Conservation (phyloP, 2,329 filamentous ascomycete species). For the Aspergillus glaucus region DNA sequence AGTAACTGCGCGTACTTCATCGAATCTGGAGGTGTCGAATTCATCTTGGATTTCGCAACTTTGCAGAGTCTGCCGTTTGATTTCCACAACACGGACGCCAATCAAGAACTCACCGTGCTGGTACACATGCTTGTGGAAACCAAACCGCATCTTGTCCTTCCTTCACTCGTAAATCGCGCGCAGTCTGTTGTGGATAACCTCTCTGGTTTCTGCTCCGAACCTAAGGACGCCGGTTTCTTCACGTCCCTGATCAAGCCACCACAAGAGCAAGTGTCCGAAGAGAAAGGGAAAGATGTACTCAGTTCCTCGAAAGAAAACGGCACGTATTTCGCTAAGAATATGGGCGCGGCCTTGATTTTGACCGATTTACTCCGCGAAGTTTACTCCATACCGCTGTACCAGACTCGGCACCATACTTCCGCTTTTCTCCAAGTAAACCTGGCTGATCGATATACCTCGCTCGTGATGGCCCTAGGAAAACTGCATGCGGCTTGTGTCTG, state of each 20-base stretch:
- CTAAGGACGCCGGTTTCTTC: constrained; percentile 59
- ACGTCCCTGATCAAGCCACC: constrained; percentile 50
- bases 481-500: constrained; percentile 74
- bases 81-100: constrained; percentile 61
- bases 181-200: constrained; percentile 64
- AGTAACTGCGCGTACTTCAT: constrained; percentile 68
- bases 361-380: constrained; percentile 68
- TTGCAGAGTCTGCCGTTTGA: constrained; percentile 73
- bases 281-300: constrained; percentile 14
- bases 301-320: constrained; percentile 50
- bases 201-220: constrained; percentile 56
- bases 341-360: constrained; percentile 70
- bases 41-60: constrained; percentile 75
- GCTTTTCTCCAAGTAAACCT: constrained; percentile 73
- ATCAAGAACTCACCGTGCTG: constrained; percentile 65
- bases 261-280: constrained; percentile 12
- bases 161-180: constrained; percentile 69
- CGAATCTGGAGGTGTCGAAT: constrained; percentile 71
- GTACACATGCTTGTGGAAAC: constrained; percentile 73
- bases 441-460: constrained; percentile 71
- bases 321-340: constrained; percentile 70
- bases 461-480: constrained; percentile 69
- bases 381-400: constrained; percentile 60
- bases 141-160: constrained; percentile 72
- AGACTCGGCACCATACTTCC: constrained; percentile 55